A percentile compares a stretch with the other conserved stretches of the same genome.
These are phyloP conservation scores for Rosa lucieae DNA, from an alignment of 306 rosid genomes.

Conservation along the genomic window DNA sequence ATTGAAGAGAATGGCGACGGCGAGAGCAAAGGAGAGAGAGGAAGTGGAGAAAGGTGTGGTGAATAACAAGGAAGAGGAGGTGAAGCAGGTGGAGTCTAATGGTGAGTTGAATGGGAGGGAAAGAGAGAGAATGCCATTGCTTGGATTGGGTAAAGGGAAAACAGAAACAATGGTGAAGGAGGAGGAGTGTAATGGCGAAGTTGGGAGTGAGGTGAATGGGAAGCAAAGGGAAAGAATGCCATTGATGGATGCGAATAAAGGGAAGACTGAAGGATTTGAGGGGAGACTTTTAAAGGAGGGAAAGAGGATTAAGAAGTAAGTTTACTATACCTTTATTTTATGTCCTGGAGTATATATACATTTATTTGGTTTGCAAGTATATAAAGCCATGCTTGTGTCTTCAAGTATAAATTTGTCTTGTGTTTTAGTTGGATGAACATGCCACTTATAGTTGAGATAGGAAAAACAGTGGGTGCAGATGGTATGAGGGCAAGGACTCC, in stretches of 20 bases:
- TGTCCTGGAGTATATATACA: neutral
- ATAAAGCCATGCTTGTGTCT: neutral
- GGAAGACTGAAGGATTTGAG: conserved; percentile 32
- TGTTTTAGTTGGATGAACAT: neutral
- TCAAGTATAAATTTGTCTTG: neutral
- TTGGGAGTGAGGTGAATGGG: conserved; percentile 39
- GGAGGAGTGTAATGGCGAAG: conserved; percentile 27
- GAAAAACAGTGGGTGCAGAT: neutral
- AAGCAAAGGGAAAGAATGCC: conserved; percentile 62
- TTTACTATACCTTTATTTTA: neutral
- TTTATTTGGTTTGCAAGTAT: conserved; percentile 1
- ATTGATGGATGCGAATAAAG: conserved; percentile 43
- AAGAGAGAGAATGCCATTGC: conserved; percentile 60
- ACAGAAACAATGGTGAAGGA: conserved; percentile 35
- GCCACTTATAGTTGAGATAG: neutral
- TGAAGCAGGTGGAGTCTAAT: conserved; percentile 25
- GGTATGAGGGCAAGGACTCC: neutral
- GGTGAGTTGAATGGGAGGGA: conserved; percentile 38
- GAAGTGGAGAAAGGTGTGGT: conserved; percentile 43
- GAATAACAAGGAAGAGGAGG: conserved; percentile 30
- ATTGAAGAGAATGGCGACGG: conserved; percentile 72
- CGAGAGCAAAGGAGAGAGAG: conserved; percentile 60
- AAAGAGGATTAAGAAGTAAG: conserved; percentile 60
- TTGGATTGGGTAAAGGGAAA: conserved; percentile 42
- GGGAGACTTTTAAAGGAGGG: conserved; percentile 42